Evolutionary conservation across 805 yeast genomes (phyloP).

Genomic region (Candida ovalis): DNA sequence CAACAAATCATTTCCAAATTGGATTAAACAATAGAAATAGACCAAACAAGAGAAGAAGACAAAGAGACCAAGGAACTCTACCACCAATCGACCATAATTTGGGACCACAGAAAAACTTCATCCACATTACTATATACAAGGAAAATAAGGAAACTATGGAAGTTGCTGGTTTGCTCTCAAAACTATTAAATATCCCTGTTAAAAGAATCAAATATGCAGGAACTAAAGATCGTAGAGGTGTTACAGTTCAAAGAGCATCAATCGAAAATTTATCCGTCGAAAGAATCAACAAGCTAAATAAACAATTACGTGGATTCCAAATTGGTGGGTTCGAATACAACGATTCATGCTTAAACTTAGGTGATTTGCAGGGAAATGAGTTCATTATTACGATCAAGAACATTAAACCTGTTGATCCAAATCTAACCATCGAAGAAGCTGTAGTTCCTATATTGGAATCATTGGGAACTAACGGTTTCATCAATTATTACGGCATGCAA

Average conservation of each 20-base stretch:
- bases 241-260: constrained; percentile 81
- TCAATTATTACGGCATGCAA: constrained; percentile 97
- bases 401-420: constrained; percentile 39
- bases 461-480: constrained; percentile 67
- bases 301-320: constrained; percentile 68
- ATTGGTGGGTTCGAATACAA: constrained; percentile 77
- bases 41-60: constrained; percentile 38
- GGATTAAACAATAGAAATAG: constrained; percentile 46
- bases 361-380: constrained; percentile 86
- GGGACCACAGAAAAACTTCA: constrained; percentile 64
- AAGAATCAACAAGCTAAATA: constrained; percentile 73
- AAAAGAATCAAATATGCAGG: constrained; percentile 81
- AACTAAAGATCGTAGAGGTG: constrained; percentile 95
- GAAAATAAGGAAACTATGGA: constrained; percentile 98
- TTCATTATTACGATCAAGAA: constrained; percentile 82
- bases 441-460: constrained; percentile 53
- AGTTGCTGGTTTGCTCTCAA: constrained; percentile 71
- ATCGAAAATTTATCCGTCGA: constrained; percentile 66
- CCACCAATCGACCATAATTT: constrained; percentile 55
- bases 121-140: constrained; percentile 81
- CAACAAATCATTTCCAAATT: constrained; percentile 60
- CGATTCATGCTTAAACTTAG: constrained; percentile 61
- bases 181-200: constrained; percentile 70
- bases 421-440: constrained; percentile 38
- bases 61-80: constrained; percentile 37